Conservation (phyloP, 2,329 filamentous ascomycete genomes). For the Plectosphaerella plurivora region DNA sequence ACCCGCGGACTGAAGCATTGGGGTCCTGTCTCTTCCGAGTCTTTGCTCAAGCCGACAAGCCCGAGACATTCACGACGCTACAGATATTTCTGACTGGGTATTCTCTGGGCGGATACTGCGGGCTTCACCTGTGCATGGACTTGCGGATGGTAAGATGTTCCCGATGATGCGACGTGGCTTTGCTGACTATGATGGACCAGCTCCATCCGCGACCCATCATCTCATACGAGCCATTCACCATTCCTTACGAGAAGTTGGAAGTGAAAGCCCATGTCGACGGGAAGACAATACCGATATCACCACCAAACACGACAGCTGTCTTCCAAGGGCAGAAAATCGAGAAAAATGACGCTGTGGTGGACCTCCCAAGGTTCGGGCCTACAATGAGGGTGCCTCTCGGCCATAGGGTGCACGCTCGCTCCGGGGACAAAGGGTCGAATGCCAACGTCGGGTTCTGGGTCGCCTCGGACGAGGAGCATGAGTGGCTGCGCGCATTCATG, state of each 20-base stretch:
- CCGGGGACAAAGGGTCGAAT: constrained; percentile 28
- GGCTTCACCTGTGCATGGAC: constrained; percentile 27
- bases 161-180: constrained; percentile 22
- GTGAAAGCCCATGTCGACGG: constrained; percentile 16
- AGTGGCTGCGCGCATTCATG: constrained; percentile 34
- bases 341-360: neutral
- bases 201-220: too few relatives aligned
- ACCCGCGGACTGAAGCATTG: constrained; percentile 24
- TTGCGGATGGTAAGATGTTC: constrained; percentile 22
- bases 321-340: neutral
- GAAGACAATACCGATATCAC: constrained; percentile 5
- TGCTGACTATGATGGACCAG: constrained; percentile 22
- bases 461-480: constrained; percentile 30
- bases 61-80: constrained; percentile 12
- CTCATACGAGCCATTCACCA: neutral
- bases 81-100: constrained; percentile 20
- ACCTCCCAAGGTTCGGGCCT: neutral
- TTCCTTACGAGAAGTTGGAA: constrained; percentile 3
- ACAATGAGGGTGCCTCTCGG: constrained; percentile 19
- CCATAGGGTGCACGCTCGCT: constrained; percentile 22
- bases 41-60: constrained; percentile 27
- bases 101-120: constrained; percentile 24
- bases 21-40: constrained; percentile 36
- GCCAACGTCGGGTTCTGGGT: constrained; percentile 29
- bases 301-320: neutral